Evolutionary conservation across 179 eudicot genomes (phyloP).

Genomic region (Heliamphora pulchella): DNA sequence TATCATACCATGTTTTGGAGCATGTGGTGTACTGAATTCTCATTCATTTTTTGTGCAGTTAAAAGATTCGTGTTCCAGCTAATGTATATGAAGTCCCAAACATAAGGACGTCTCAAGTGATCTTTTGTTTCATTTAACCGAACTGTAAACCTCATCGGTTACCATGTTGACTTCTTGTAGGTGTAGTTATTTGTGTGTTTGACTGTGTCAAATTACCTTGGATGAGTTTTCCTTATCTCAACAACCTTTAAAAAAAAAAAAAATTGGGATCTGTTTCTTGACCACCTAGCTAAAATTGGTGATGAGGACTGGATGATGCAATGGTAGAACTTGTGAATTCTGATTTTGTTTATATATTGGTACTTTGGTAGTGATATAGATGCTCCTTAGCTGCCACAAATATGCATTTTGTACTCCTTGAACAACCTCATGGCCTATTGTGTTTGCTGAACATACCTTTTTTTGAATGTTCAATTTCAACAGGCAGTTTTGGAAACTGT

Average conservation of each 20-base stretch:
- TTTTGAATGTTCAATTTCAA: conserved; percentile 7
- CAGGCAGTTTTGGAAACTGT: conserved; percentile 99
- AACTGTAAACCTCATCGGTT: background rate
- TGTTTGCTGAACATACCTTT: conserved; percentile 12
- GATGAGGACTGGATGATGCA: background rate
- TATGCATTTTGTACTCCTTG: background rate
- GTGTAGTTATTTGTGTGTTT: background rate
- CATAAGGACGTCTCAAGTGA: too few species aligned
- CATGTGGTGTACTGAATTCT: too few species aligned
- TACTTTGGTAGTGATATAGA: background rate
- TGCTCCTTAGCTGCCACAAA: background rate
- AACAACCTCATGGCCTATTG: background rate
- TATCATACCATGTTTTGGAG: background rate
- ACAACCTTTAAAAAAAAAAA: background rate
- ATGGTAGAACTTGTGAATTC: background rate
- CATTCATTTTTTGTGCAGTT: background rate
- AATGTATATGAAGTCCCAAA: too few species aligned
- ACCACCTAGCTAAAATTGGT: background rate
- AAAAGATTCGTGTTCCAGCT: too few species aligned
- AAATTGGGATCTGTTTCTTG: background rate
- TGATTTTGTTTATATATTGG: background rate
- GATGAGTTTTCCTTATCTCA: background rate
- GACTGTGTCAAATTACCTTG: background rate
- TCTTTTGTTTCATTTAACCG: too few species aligned
- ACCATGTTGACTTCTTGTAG: background rate